These are phyloP conservation scores for Claviceps sp. DNA, from an alignment of 2,329 filamentous ascomycete species.

Conservation along the genomic window DNA sequence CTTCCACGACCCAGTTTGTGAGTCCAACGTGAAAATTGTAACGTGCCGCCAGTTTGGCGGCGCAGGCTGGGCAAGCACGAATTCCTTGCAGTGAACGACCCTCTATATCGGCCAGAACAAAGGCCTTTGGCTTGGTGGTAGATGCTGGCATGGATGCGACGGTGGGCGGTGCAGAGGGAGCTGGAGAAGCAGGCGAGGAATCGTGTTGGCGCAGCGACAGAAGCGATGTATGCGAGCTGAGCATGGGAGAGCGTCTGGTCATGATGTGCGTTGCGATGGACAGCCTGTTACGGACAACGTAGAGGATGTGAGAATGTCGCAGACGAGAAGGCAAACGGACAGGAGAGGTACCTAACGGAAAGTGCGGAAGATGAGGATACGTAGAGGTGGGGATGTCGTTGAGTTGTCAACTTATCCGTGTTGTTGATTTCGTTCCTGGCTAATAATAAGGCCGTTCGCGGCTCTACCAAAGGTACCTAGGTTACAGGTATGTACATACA, in stretches of 20 bases:
- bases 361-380: not conserved
- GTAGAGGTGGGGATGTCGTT: not conserved
- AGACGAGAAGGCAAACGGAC: not conserved
- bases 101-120: conserved; percentile 32
- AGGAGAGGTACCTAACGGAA: not conserved
- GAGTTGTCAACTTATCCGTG: not conserved
- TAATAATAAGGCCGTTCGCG: not conserved
- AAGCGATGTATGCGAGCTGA: conserved; percentile 29
- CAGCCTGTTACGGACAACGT: not conserved
- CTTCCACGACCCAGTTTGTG: conserved; percentile 5
- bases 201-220: conserved; percentile 30
- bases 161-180: conserved; percentile 6
- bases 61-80: conserved; percentile 25
- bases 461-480: too few species aligned
- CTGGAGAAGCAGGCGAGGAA: conserved; percentile 15
- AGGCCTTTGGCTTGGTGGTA: conserved; percentile 25
- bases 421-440: not conserved
- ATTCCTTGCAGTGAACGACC: conserved; percentile 20
- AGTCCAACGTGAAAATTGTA: too few species aligned
- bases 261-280: conserved; percentile 16
- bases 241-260: conserved; percentile 31
- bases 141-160: not conserved
- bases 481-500: too few species aligned
- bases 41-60: conserved; percentile 19
- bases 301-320: not conserved